Base-by-base conservation (phyloP, 2,329 filamentous ascomycete species). In the Sclerotinia borealis region DNA sequence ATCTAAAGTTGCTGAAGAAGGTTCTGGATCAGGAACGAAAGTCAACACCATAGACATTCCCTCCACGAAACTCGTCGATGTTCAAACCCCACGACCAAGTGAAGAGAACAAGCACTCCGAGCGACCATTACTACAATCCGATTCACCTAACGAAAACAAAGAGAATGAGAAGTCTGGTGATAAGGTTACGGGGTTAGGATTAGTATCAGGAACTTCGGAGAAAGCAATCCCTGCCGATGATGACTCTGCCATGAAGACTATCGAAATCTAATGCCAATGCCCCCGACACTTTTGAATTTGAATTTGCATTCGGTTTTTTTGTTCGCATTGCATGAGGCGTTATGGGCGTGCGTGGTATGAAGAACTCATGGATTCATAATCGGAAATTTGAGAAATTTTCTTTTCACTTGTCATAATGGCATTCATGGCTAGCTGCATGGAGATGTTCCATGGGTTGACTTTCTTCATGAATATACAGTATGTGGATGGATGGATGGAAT, bases 1-100 rank as follows among this genome's bases (percentile, higher is more conserved):
- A 63, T 88, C 89, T 56, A 82, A 88, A 67, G 90, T 93, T 17
- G 84, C 88, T 0, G 91, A 93, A 76, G 91, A 93, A 74, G 63
- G 72, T 25, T 25, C 49, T 37, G 61, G 69, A 29, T 63, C 70
- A 37, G 67, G 69, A 25, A 68, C 68, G 41, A 71, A 68, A 60
- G 61, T 72, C 43, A 66, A 65, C 36, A 71, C 70, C 17, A 69
- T 66, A 27, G 68, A 65, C 25, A 64, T 69, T 27, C 68, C 68
- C 55, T 51, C 63, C 8, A 68, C 68, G 55, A 74, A 74, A 47
- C 69, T 75, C 13, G 73, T 75, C n/a, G 74, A 75, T 61, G 70
- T 75, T 31, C 71, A 70, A 65, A 75, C 72, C 25, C 73, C 74
- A 59, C 63, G 72, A 64, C 69, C 69, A 27, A 74, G 69, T 54